Evolutionary conservation across 352 stramenopile species (phyloP).

Genomic region (Phytophthora idaei): DNA sequence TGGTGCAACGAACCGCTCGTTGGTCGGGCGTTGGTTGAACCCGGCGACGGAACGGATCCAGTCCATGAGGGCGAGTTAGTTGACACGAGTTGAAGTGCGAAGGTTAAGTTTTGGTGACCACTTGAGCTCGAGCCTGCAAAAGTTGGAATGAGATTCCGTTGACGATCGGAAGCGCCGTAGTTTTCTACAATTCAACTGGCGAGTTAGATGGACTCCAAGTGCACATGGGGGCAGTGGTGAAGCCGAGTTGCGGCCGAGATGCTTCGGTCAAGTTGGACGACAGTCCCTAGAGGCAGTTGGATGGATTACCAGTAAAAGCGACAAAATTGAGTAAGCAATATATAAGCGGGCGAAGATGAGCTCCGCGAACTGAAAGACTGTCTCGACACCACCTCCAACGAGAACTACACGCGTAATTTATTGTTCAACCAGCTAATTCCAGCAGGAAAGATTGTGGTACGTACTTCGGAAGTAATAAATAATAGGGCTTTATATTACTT

Average conservation of each 20-base stretch:
- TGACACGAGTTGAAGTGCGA: not conserved
- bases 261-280: slow-evolving; percentile 14
- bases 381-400: no score
- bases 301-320: slow-evolving; percentile 6
- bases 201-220: slow-evolving; percentile 1
- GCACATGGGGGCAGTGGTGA: not conserved
- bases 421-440: no score
- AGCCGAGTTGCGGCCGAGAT: slow-evolving; percentile 1
- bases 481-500: no score
- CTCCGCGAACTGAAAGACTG: not conserved
- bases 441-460: no score
- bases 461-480: no score
- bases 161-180: not conserved
- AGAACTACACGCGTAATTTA: no score
- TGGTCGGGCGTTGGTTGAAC: slow-evolving; percentile 3
- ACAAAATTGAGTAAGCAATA: not conserved
- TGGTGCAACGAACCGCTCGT: slow-evolving; percentile 15
- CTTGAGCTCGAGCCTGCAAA: slow-evolving; percentile 22
- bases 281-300: slow-evolving; percentile 9
- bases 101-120: not conserved
- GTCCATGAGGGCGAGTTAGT: not conserved
- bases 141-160: slow-evolving; percentile 20
- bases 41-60: slow-evolving; percentile 15
- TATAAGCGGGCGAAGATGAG: no score
- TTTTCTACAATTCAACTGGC: not conserved